These are phyloP conservation scores for Coemansia brasiliensis DNA, from an alignment of 192 early-diverging fungal genomes.

Conservation along the genomic window DNA sequence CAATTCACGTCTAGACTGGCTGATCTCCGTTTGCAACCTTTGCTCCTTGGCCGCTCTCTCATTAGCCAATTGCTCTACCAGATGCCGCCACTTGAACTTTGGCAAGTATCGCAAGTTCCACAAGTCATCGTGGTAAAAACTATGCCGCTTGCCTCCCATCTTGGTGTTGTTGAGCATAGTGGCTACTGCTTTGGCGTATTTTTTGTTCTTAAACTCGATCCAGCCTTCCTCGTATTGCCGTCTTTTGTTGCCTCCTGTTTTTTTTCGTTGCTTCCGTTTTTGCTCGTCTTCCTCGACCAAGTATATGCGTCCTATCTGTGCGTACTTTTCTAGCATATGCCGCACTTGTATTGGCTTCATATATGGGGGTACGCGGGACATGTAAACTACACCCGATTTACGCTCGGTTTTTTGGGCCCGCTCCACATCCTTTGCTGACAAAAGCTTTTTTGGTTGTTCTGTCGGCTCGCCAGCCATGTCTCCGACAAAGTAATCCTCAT, in stretches of 20 bases:
- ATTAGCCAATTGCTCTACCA: constrained; percentile 87
- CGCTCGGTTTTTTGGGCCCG: constrained; percentile 58
- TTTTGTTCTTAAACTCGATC: constrained; percentile 96
- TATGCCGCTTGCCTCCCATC: constrained; percentile 86
- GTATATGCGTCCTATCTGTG: constrained; percentile 80
- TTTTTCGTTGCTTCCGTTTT: constrained; percentile 74
- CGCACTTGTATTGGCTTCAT: constrained; percentile 85
- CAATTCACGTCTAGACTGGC: constrained; percentile 81
- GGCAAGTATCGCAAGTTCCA: constrained; percentile 98
- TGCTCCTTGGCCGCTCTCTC: constrained; percentile 78
- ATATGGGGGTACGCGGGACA: constrained; percentile 89
- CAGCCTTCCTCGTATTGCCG: constrained; percentile 93
- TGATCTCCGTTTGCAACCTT: constrained; percentile 77
- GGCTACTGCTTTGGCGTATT: constrained; percentile 77
- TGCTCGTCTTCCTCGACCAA: constrained; percentile 78
- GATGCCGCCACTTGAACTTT: constrained; percentile 94
- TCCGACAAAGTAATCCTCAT: constrained; percentile 16
- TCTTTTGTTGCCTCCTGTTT: constrained; percentile 81
- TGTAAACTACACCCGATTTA: constrained; percentile 83
- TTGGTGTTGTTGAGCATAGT: constrained; percentile 73
- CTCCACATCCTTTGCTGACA: constrained; percentile 44
- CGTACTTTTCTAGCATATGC: constrained; percentile 72
- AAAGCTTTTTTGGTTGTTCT: constrained; percentile 9
- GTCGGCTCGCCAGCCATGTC: constrained; percentile 6
- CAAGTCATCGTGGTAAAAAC: constrained; percentile 87